A percentile compares a stretch with the other conserved stretches of the same genome.
Conservation (phyloP, 2,329 filamentous ascomycete species). For the Coniochaeta prunicola region DNA sequence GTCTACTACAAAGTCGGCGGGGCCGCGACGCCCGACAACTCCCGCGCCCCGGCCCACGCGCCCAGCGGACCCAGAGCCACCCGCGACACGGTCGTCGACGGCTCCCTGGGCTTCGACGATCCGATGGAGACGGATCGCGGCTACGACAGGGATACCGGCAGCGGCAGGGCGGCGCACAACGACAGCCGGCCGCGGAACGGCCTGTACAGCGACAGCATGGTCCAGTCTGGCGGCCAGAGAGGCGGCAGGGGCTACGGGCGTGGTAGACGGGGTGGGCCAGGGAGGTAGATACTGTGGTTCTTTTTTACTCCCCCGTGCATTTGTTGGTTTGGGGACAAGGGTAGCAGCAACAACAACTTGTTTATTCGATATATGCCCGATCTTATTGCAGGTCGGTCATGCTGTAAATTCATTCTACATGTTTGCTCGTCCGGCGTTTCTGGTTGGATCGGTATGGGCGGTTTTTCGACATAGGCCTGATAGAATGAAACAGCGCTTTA, state of each 20-base stretch:
- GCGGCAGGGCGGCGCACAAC: neutral
- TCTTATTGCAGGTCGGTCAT: neutral
- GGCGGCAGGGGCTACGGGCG: neutral
- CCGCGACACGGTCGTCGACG: slow-evolving; percentile 41
- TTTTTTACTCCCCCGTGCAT: neutral
- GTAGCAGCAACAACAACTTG: too few species aligned
- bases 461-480: neutral
- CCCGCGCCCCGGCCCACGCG: slow-evolving; percentile 22
- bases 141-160: neutral
- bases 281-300: neutral
- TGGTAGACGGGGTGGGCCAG: neutral
- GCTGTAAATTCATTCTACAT: neutral
- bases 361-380: too few species aligned
- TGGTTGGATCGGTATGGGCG: neutral
- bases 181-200: slow-evolving; percentile 12
- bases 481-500: neutral
- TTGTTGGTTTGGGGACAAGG: neutral
- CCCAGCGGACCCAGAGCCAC: slow-evolving; percentile 22
- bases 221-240: slow-evolving; percentile 3
- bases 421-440: neutral
- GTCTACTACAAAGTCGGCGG: slow-evolving; percentile 61
- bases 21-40: slow-evolving; percentile 17
- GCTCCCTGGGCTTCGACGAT: slow-evolving; percentile 46
- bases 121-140: slow-evolving; percentile 26
- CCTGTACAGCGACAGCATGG: slow-evolving; percentile 44